Evolutionary conservation across 768 basidiomycete species (phyloP), one percentile per base, ranked within the genome.

Genomic region (Paxillus involutus): DNA sequence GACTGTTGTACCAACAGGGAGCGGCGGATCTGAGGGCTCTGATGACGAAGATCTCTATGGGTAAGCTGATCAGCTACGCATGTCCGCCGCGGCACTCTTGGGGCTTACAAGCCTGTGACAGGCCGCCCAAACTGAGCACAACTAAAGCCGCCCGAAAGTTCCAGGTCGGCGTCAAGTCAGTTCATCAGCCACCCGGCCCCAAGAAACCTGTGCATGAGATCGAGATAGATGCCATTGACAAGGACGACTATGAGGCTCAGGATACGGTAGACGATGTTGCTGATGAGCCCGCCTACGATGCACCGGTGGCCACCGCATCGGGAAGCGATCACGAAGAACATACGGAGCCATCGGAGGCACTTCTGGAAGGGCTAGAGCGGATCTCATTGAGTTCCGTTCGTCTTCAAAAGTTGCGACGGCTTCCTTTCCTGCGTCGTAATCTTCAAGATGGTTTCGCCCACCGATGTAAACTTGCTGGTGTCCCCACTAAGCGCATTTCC

Each of bases 401-500:
- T 17, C 71, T 81, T 66, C 74, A 75, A 35, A 63, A 62, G 21
- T 68, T 70, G 11, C 58, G 56, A 14, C 71, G 70, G 47, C 73
- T 86, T 6, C 86, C 86, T 0, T 88, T 88, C 62, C 71, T 85
- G 19, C 70, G 64, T 26, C 79, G 82, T 11, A 82, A 80, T 58
- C 60, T 88, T 16, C 72, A 75, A 13, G 59, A 46, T 3, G 80
- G 81, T 1, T 88, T 88, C 61, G 55, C 51, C n/a, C 37, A 55
- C 17, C 72, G 72, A 19, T 87, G 84, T 61, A 57, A 50, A 29
- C 55, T 49, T 36, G 59, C 69, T 13, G 69, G 71, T 10, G 61
- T 85, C 26, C 70, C 73, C 4, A 70, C 69, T 17, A 48, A 61
- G 41, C 56, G 64, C 37, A 49, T 55, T 44, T 50, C 61, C 55